A percentile compares a stretch with the other conserved stretches of the same genome.
These are phyloP conservation scores for Cairneyella variabilis DNA, from an alignment of 495 filamentous ascomycete species.

Conservation along the genomic window DNA sequence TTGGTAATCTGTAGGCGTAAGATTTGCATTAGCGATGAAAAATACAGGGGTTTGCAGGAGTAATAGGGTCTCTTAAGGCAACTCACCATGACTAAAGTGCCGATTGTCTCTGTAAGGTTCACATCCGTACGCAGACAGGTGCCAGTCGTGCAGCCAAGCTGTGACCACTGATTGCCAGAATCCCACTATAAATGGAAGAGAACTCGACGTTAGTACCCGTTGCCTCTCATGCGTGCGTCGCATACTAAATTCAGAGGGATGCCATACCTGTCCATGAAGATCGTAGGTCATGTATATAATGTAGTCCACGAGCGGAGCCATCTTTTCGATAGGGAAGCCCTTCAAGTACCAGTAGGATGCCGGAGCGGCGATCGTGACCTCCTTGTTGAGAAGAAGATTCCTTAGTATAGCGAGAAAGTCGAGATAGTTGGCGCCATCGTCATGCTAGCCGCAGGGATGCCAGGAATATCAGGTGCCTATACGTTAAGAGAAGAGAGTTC, in stretches of 20 bases:
- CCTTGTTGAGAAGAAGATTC: neutral
- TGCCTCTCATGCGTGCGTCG: no score
- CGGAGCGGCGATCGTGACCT: conserved; percentile 18
- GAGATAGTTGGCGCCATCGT: conserved; percentile 32
- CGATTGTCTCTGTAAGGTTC: no score
- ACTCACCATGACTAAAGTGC: no score
- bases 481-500: neutral
- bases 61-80: no score
- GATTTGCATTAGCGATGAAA: no score
- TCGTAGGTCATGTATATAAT: conserved; percentile 38
- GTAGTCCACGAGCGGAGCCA: conserved; percentile 28
- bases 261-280: conserved; percentile 31
- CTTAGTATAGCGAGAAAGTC: conserved; percentile 6
- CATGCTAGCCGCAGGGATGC: conserved; percentile 27
- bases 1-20: neutral
- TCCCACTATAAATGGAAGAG: no score
- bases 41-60: no score
- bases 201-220: no score
- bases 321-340: conserved; percentile 28
- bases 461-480: conserved; percentile 35
- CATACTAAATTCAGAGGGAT: no score
- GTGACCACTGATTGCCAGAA: no score
- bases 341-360: conserved; percentile 37
- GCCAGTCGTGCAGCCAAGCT: no score
- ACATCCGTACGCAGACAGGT: no score